phyloP scores from a whole-genome alignment of 768 basidiomycete genomes.

The Lentinula lateritia region DNA sequence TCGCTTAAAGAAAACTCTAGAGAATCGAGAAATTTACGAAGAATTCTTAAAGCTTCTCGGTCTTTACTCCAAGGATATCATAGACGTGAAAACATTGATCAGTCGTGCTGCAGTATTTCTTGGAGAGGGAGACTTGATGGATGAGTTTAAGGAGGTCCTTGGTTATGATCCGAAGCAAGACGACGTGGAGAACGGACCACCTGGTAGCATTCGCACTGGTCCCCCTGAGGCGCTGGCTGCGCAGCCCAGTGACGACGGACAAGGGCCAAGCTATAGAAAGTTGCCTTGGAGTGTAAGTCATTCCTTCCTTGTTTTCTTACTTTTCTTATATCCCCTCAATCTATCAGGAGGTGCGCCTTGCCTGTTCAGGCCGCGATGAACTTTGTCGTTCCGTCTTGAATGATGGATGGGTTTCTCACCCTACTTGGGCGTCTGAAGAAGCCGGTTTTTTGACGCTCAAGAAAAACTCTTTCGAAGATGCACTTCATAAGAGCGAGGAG shows the following conservation, averaged over 20 bases:
- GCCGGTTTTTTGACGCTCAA: conserved; percentile 92
- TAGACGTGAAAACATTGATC: conserved; percentile 78
- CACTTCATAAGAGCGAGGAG: conserved; percentile 94
- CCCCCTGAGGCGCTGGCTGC: conserved; percentile 76
- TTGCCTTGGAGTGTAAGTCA: conserved; percentile 79
- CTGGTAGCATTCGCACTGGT: conserved; percentile 70
- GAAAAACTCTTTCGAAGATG: conserved; percentile 95
- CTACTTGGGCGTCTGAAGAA: conserved; percentile 97
- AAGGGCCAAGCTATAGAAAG: conserved; percentile 91
- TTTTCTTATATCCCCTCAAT: background rate
- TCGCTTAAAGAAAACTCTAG: conserved; percentile 76
- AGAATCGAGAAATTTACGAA: conserved; percentile 74
- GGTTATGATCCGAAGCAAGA: conserved; percentile 69
- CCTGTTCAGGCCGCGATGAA: conserved; percentile 92
- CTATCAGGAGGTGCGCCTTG: conserved; percentile 75
- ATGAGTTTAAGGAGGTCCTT: conserved; percentile 82
- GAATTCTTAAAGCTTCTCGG: conserved; percentile 93
- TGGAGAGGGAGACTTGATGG: conserved; percentile 72
- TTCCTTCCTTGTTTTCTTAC: background rate
- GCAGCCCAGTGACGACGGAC: conserved; percentile 74
- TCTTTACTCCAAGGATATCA: conserved; percentile 87
- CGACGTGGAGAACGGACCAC: conserved; percentile 62
- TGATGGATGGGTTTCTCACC: conserved; percentile 97
- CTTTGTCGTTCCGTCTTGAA: conserved; percentile 95
- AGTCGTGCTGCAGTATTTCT: conserved; percentile 79